Base-by-base conservation (phyloP, 2,329 filamentous ascomycete genomes). In the Aspergillus sp. region DNA sequence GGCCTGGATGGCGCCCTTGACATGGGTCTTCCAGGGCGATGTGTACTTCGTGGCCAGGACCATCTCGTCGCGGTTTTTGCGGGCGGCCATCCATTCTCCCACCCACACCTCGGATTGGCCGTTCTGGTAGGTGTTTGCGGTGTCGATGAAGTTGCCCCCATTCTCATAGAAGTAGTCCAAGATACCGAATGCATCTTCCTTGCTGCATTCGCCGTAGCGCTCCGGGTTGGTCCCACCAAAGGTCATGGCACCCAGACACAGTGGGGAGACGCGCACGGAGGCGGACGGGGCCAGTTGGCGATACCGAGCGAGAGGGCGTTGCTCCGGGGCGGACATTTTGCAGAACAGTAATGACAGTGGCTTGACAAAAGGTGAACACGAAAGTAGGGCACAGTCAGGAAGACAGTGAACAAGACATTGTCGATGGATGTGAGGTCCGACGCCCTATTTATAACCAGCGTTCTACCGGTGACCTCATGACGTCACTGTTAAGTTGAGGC, bases 31-130 rank as follows among this genome's bases (percentile, higher is more conserved):
- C 50, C 64, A 77, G 49, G 56, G 53, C 0, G 66, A 70, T 0
- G 77, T 77, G 65, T 76, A 84, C 58, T 83, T 83, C 16, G 81
- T 83, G 0, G 81, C 78, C 17, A 84, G 59, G 29, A 83, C 76
- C 44, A 83, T 76, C 57, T 81, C 64, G 57, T 81, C 76, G 7
- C 78, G 75, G 42, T 71, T 71, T 10, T 69, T 63, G 43, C 74
- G 72, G 25, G 63, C 45, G 4, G 68, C 62, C 66, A 82, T 72
- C 80, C 79, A 82, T 53, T 81, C 78, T 29, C 78, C 78, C 14
- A 81, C 66, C 72, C 72, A 77, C 0, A 42, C 59, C 58, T 81
- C 79, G 3, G 71, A 76, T 53, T 81, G 69, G 45, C 74, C 76
- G 32, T 69, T 58, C 49, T 78, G 76, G 61, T 80, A 79, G 56